Evolutionary conservation across 768 basidiomycete genomes (phyloP).

Genomic region (Cystobasidium tubakii): DNA sequence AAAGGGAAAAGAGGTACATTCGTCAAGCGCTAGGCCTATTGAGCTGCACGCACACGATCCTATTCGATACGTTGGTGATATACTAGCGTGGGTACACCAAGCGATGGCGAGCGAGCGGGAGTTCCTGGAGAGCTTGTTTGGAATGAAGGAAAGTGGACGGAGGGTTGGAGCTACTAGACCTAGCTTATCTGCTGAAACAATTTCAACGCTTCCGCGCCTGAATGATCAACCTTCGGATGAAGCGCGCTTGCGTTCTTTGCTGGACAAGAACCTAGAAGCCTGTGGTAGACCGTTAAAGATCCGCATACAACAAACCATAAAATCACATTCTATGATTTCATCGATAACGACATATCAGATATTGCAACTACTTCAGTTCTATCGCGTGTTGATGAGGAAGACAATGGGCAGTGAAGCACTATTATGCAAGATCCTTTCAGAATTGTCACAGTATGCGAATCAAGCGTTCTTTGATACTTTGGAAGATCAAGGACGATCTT

Average conservation of each 20-base stretch:
- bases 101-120: constrained; percentile 90
- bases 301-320: constrained; percentile 85
- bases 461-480: constrained; percentile 82
- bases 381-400: constrained; percentile 81
- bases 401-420: constrained; percentile 81
- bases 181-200: constrained; percentile 27
- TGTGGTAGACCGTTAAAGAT: constrained; percentile 85
- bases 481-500: constrained; percentile 67
- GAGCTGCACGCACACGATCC: constrained; percentile 98
- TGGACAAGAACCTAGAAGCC: constrained; percentile 76
- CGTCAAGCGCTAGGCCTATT: constrained; percentile 66
- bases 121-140: constrained; percentile 82
- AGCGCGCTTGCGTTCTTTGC: constrained; percentile 68
- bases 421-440: constrained; percentile 67
- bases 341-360: constrained; percentile 87
- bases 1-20: background rate
- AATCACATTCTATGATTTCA: constrained; percentile 71
- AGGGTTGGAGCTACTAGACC: constrained; percentile 67
- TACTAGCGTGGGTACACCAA: constrained; percentile 98
- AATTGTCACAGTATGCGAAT: constrained; percentile 81
- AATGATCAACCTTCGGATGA: constrained; percentile 52
- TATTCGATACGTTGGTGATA: constrained; percentile 90
- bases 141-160: constrained; percentile 59
- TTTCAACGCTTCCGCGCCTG: constrained; percentile 22
- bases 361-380: constrained; percentile 91